Percentiles rank a stretch among this genome's conserved stretches.
Conservation (phyloP, 2,329 filamentous ascomycete genomes). For the Tolypocladium nubicola region DNA sequence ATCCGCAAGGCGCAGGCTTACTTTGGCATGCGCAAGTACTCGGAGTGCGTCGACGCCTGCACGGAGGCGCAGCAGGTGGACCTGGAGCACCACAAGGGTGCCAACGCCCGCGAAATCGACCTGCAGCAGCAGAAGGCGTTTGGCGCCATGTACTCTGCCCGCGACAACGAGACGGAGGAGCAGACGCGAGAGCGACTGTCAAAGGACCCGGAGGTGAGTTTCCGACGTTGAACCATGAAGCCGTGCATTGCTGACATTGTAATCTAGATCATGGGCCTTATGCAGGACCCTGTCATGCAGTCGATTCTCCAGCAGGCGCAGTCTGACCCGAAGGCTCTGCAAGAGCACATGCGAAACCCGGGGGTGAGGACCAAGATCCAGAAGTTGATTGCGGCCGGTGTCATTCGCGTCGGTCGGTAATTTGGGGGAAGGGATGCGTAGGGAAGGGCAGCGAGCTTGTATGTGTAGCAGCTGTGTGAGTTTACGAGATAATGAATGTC, state of each 20-base stretch:
- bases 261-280: conserved; percentile 67
- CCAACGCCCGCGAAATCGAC: conserved; percentile 85
- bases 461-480: conserved; percentile 2
- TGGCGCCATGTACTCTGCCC: conserved; percentile 76
- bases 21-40: conserved; percentile 97
- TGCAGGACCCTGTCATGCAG: conserved; percentile 97
- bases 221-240: background rate
- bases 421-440: background rate
- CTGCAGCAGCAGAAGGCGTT: conserved; percentile 90
- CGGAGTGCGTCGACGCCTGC: conserved; percentile 84
- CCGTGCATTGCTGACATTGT: background rate
- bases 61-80: conserved; percentile 72
- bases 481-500: background rate
- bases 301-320: conserved; percentile 95
- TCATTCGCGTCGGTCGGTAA: conserved; percentile 63
- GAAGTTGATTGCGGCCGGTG: conserved; percentile 86
- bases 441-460: conserved; percentile 2
- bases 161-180: conserved; percentile 92
- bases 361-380: conserved; percentile 80
- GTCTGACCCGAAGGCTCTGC: conserved; percentile 78
- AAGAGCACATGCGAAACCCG: conserved; percentile 96
- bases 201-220: conserved; percentile 76
- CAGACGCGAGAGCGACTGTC: conserved; percentile 87
- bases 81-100: conserved; percentile 53
- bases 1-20: conserved; percentile 93